These are phyloP conservation scores for Tolypocladium endophyticum DNA, from an alignment of 2,329 filamentous ascomycete genomes.

Conservation along the genomic window DNA sequence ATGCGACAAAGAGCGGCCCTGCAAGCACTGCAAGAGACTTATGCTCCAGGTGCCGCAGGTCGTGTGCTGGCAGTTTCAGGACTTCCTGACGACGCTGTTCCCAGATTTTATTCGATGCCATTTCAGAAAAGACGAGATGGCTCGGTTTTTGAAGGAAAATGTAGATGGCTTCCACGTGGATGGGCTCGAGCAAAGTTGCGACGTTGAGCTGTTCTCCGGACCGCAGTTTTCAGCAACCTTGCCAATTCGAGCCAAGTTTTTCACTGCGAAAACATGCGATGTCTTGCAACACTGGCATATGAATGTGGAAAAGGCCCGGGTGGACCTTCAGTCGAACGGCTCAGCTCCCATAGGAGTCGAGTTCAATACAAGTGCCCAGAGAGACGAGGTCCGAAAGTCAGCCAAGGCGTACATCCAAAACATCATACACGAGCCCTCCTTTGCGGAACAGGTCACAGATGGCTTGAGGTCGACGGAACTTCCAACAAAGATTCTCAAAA, in stretches of 20 bases:
- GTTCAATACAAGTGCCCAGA: conserved; percentile 26
- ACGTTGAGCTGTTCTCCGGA: conserved; percentile 39
- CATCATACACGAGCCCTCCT: conserved; percentile 35
- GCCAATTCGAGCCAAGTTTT: conserved; percentile 39
- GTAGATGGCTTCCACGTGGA: conserved; percentile 31
- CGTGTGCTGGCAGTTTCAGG: conserved; percentile 49
- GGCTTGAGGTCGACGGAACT: conserved; percentile 31
- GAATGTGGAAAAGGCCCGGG: conserved; percentile 21
- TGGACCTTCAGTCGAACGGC: conserved; percentile 29
- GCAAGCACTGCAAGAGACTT: conserved; percentile 45
- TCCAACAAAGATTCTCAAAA: conserved; percentile 33
- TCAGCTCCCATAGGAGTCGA: conserved; percentile 43
- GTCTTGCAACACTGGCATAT: conserved; percentile 42
- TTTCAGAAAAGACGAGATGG: conserved; percentile 39
- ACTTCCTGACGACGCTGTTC: conserved; percentile 42
- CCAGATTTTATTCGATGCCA: conserved; percentile 40
- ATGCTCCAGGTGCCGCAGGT: conserved; percentile 38
- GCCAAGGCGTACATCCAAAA: conserved; percentile 38
- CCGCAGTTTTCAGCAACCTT: conserved; percentile 31
- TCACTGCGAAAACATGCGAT: conserved; percentile 35
- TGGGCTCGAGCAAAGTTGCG: conserved; percentile 28
- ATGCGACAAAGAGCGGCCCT: conserved; percentile 44
- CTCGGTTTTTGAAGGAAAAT: conserved; percentile 36
- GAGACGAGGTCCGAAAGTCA: conserved; percentile 34
- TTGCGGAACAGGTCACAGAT: conserved; percentile 40